These are phyloP conservation scores for Strigomonas culicis DNA, from an alignment of 208 protist species.

Conservation along the genomic window DNA sequence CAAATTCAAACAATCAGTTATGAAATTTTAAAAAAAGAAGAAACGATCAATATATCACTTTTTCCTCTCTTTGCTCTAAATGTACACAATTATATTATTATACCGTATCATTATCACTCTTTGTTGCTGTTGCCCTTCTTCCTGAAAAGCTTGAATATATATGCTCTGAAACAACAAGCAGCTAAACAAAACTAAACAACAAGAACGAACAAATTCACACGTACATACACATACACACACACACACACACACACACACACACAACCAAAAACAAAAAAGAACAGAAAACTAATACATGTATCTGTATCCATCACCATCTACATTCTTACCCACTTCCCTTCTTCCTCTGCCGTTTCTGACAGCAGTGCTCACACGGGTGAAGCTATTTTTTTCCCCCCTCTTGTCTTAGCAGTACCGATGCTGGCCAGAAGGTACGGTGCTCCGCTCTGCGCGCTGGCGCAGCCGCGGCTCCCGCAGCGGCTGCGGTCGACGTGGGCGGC, in stretches of 20 bases:
- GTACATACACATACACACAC: background rate
- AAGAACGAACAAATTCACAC: background rate
- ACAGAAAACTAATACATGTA: too few species aligned
- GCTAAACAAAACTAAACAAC: slow-evolving; percentile 2
- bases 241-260: slow-evolving; percentile 5
- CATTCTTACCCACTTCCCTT: too few species aligned
- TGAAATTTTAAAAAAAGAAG: background rate
- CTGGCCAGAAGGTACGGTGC: too few species aligned
- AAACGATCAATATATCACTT: slow-evolving; percentile 1
- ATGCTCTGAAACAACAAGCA: background rate
- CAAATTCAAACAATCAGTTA: background rate
- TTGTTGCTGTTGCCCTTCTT: background rate
- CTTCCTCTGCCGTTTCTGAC: too few species aligned
- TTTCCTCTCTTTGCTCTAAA: background rate
- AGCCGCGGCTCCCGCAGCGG: too few species aligned
- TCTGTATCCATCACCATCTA: too few species aligned
- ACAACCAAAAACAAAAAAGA: too few species aligned
- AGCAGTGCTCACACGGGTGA: too few species aligned
- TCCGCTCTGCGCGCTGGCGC: too few species aligned
- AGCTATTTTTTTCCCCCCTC: too few species aligned
- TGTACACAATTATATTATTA: background rate
- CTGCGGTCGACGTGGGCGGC: too few species aligned
- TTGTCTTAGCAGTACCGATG: too few species aligned
- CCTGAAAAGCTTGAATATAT: background rate
- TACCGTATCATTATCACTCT: background rate